Base-by-base conservation (phyloP, 2,329 filamentous ascomycete species). In the Botrytis cinerea region DNA sequence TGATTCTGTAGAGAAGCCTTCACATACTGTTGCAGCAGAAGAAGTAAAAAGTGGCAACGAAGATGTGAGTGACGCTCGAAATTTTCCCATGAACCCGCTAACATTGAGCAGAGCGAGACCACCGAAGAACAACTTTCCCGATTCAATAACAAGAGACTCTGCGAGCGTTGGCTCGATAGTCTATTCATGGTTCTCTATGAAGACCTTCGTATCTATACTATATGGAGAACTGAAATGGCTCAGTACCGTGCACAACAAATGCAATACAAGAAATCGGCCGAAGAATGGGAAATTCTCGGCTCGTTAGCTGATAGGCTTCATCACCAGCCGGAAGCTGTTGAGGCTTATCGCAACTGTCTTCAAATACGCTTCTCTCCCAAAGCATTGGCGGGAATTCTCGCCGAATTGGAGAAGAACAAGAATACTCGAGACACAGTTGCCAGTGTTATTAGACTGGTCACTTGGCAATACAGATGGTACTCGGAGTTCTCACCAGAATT, bases 401-500 rank as follows among this genome's bases (percentile, higher is more conserved):
- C 90, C 72, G 87, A 93, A 66, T 94, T 94, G 78, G 92, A 97
- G 83, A 89, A 89, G 80, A 87, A 88, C 74, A 93, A 92, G 79
- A 93, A 93, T 83, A 94, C 93, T 5, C 87, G 94, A 75, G 92
- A 94, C 75, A 93, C 91, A 73, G 88, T 98, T 10, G 92, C 91
- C 43, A 91, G 93, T n/a, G 86, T 98, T 74, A 98, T 99, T 77
- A 87, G 94, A 70, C 86, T 99, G 60, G 93, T 98, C 48, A 96
- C 95, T 20, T 99, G 96, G 96, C 96, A 99, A 84, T 99, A 98
- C 84, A 88, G 96, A 78, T 99, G 96, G 96, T 99, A 99, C 85
- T 98, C 95, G 73, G 96, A 99, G 88, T 99, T 99, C 84, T 98
- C 95, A 28, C 96, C 96, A 0, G 91, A 95, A 76, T 87, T 99